Evolutionary conservation across 176 grass and related monocot genomes (phyloP), one percentile per base, ranked within the genome.

Genomic region (Ananas comosus): DNA sequence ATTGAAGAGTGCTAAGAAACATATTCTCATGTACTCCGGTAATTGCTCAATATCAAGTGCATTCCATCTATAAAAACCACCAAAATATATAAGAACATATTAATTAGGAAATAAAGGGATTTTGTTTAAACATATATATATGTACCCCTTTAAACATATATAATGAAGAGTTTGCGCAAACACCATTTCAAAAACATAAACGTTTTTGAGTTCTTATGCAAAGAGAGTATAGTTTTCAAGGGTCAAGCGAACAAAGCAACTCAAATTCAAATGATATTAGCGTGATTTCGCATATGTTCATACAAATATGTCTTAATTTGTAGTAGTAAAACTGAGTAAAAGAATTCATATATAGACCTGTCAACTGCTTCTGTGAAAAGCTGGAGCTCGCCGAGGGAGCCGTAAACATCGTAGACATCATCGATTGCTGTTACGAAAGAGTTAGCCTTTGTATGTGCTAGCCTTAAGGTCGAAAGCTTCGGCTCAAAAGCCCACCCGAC

Each of bases 381-480:
- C 70, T 80, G 70, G 16, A 80, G 78, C 66, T 80, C 78, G 16
- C 74, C 64, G 0, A 80, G 23, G 58, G 59, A 53, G 1, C 69
- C 77, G 65, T 80, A 72, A 52, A 72, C 56, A 48, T 79, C 76
- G 52, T 71, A 79, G 2, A 64, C 28, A 64, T 79, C 76, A 21
- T 79, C 76, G 50, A 71, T 66, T 21, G 21, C 21, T 53, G 77
- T 56, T 19, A 66, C 9, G 0, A 80, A 2, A 25, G 56, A 65
- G 22, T 53, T 51, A 42, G 17, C 1, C 14, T 80, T 24, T 10
- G 77, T 56, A 0, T 2, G 1, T 47, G 33, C 63, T 68, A 53
- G 54, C 29, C 78, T 74, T 12, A 3, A 25, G 29, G 14, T 69
- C 51, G 56, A 59, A 24, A 52, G 5, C 12, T 63, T 51, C 12